These are phyloP conservation scores for Paramecium tetraurelia DNA, from an alignment of 73 alveolate species.

Conservation along the genomic window DNA sequence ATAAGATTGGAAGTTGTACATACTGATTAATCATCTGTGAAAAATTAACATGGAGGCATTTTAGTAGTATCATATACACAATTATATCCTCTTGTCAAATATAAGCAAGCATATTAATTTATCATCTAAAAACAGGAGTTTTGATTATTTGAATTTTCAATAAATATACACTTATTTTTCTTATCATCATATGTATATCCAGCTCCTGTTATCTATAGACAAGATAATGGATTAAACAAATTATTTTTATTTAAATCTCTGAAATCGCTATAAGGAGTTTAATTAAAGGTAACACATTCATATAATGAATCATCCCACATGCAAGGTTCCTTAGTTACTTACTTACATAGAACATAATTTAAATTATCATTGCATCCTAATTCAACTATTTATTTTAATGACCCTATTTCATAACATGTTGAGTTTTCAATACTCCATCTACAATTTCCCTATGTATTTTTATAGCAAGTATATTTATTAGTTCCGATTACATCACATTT, in stretches of 20 bases:
- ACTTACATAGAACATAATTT: not conserved
- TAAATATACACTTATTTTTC: not conserved
- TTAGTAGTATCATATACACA: too few relatives aligned
- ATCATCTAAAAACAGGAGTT: not conserved
- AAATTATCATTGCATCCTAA: slow-evolving; percentile 8
- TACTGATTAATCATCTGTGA: too few relatives aligned
- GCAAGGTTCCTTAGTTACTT: not conserved
- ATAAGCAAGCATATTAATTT: not conserved
- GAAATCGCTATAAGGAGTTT: too few relatives aligned
- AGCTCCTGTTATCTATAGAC: not conserved
- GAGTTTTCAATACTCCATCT: not conserved
- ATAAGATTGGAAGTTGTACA: too few relatives aligned
- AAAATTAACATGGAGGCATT: not conserved
- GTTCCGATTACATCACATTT: not conserved
- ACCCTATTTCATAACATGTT: not conserved
- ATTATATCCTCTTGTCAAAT: not conserved
- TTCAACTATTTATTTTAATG: not conserved
- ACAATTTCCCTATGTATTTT: not conserved
- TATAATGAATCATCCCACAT: not conserved
- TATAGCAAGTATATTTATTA: not conserved
- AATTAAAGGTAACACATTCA: not conserved
- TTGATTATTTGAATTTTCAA: not conserved
- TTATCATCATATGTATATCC: not conserved
- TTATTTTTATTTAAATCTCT: not conserved
- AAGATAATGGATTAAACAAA: not conserved